Base-by-base conservation (phyloP, 2,329 filamentous ascomycete species). In the Fusarium penzigii region DNA sequence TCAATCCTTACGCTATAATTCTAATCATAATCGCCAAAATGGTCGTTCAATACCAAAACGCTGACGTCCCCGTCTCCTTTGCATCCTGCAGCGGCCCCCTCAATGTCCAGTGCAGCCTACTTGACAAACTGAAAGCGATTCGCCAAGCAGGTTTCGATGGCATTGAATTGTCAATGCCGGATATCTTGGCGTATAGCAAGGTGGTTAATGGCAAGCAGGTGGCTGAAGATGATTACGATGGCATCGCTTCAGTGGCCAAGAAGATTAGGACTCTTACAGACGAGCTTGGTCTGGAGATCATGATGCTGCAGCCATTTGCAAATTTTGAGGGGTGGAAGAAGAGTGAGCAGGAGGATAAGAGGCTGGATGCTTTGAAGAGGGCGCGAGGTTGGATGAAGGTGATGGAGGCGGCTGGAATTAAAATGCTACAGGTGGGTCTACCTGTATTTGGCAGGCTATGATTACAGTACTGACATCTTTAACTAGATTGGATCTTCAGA, bases 281-380 rank as follows among this genome's bases (percentile, higher is more conserved):
- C 25, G 73, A 79, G 11, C 74, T 84, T 34, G 70, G 72, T 0
- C 70, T 92, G 2, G 73, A 78, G 36, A 79, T 92, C 50, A 78
- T 92, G 67, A 87, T 91, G 75, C 70, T 92, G 6, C 88, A 92
- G 63, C 88, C 88, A 0, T 92, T 92, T 62, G 74, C 84, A 14
- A 89, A 91, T 61, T 91, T 90, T 52, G 88, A 92, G 62, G 89
- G 88, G 1, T 92, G 88, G 88, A 72, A 78, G 0, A 74, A 75
- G 39, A 83, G 40, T 0, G 20, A 49, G 1, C 42, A 75, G 0
- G 83, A 80, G 2, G 62, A 72, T 1, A 80, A 87, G 66, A 74
- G 86, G 4, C 70, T 81, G 6, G 81, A 87, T 46, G 87, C 85
- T 0, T 88, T 88, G 57, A 70, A 73, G 0, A 77, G 85, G 20